phyloP scores from a whole-genome alignment of 192 early-diverging fungal genomes.

The Coemansia sp. region DNA sequence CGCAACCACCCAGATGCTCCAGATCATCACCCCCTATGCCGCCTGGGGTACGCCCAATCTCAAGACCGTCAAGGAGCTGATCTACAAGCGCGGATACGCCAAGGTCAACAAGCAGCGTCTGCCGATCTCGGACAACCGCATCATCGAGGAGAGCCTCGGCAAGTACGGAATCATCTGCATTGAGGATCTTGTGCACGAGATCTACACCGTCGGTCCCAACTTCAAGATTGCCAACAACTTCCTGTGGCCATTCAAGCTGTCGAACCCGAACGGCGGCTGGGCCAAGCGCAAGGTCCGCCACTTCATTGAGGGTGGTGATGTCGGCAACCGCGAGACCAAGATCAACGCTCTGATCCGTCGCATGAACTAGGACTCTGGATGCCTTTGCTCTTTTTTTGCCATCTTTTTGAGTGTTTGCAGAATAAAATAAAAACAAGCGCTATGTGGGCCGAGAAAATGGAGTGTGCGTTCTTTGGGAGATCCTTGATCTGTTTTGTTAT shows the following conservation, averaged over 20 bases:
- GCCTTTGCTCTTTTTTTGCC: not conserved
- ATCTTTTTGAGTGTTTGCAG: not conserved
- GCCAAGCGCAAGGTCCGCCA: slow-evolving; percentile 88
- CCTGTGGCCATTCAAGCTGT: slow-evolving; percentile 99
- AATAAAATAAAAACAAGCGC: not conserved
- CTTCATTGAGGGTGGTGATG: slow-evolving; percentile 98
- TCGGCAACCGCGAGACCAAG: slow-evolving; percentile 93
- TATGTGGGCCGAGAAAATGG: not conserved
- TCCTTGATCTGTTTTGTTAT: not conserved
- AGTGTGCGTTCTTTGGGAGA: not conserved
- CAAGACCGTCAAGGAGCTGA: slow-evolving; percentile 96
- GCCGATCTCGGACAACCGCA: slow-evolving; percentile 92
- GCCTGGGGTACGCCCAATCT: slow-evolving; percentile 95
- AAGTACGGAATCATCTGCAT: slow-evolving; percentile 95
- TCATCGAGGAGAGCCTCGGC: slow-evolving; percentile 91
- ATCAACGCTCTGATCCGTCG: slow-evolving; percentile 96
- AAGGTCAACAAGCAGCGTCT: slow-evolving; percentile 98
- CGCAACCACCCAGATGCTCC: slow-evolving; percentile 97
- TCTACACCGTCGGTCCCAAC: slow-evolving; percentile 96
- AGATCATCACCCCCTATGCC: slow-evolving; percentile 94
- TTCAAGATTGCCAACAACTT: slow-evolving; percentile 98
- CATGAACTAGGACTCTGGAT: slow-evolving; percentile 79
- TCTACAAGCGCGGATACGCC: slow-evolving; percentile 99
- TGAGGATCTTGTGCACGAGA: slow-evolving; percentile 98
- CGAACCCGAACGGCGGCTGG: slow-evolving; percentile 97